These are phyloP conservation scores for Amoeboradix gromovi DNA, from an alignment of 371 early-diverging fungal species.

Conservation along the genomic window DNA sequence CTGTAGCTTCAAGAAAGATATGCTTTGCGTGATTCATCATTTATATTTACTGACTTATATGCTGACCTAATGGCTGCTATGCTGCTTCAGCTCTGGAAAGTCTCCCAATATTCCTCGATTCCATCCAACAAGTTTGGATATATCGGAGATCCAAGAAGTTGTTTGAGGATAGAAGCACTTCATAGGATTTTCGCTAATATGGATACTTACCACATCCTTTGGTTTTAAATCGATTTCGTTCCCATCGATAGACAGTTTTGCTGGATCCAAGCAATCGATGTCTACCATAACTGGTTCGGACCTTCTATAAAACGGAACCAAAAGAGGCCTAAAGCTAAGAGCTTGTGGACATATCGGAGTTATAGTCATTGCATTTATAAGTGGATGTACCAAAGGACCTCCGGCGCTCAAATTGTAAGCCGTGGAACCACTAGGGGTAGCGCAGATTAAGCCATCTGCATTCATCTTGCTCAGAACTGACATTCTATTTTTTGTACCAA, in stretches of 20 bases:
- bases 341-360: conserved; percentile 1
- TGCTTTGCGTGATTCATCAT: too few species aligned
- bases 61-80: too few species aligned
- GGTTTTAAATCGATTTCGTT: neutral
- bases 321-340: neutral
- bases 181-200: neutral
- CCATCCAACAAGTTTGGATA: neutral
- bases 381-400: conserved; percentile 6
- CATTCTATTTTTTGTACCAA: conserved; percentile 4
- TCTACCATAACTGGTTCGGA: neutral
- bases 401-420: conserved; percentile 9
- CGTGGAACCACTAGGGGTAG: conserved; percentile 7
- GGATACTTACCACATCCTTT: neutral
- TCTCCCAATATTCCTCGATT: neutral
- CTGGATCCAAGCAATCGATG: neutral
- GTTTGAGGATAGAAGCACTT: neutral
- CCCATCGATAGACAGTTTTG: neutral
- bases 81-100: too few species aligned
- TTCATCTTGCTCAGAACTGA: conserved; percentile 1
- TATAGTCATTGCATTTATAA: conserved; percentile 2
- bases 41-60: too few species aligned
- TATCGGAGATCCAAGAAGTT: neutral
- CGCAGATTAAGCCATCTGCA: conserved; percentile 8
- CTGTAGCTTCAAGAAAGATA: too few species aligned
- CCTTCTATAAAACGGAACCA: neutral